Percentiles rank a stretch among this genome's conserved stretches.
Evolutionary conservation across 2,329 filamentous ascomycete species (phyloP).

Genomic region (Botryotinia convoluta): DNA sequence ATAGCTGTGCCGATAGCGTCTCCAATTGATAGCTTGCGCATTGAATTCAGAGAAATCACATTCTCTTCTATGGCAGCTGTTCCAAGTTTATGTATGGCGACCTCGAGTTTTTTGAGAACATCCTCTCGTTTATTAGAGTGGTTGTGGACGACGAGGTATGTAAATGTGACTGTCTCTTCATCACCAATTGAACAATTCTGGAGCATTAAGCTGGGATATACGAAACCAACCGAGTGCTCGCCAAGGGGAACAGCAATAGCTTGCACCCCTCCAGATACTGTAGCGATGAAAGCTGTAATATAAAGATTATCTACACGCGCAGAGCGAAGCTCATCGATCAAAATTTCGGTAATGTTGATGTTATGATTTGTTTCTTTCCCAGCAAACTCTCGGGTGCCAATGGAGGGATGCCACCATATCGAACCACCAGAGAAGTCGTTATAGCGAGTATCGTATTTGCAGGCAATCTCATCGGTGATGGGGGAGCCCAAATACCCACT

Average conservation of each 20-base stretch:
- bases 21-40: neutral
- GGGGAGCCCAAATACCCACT: neutral
- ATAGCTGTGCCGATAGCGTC: constrained; percentile 11
- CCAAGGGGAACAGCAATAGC: neutral
- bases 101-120: constrained; percentile 1
- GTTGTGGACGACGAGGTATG: constrained; percentile 7
- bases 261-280: neutral
- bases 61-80: neutral
- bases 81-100: constrained; percentile 4
- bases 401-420: constrained; percentile 15
- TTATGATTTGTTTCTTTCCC: constrained; percentile 2
- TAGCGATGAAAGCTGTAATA: neutral
- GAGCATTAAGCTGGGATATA: neutral
- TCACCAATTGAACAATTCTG: constrained; percentile 2
- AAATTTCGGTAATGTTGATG: neutral
- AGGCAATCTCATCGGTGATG: neutral
- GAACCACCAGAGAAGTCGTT: constrained; percentile 3
- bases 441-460: constrained; percentile 2
- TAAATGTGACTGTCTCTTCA: constrained; percentile 7
- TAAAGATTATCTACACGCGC: constrained; percentile 8
- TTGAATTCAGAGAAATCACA: neutral
- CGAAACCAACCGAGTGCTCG: neutral
- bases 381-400: neutral
- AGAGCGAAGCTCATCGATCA: constrained; percentile 8
- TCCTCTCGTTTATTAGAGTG: constrained; percentile 3